phyloP scores from a whole-genome alignment of 805 yeast species.

The Metschnikowia corniflorae region DNA sequence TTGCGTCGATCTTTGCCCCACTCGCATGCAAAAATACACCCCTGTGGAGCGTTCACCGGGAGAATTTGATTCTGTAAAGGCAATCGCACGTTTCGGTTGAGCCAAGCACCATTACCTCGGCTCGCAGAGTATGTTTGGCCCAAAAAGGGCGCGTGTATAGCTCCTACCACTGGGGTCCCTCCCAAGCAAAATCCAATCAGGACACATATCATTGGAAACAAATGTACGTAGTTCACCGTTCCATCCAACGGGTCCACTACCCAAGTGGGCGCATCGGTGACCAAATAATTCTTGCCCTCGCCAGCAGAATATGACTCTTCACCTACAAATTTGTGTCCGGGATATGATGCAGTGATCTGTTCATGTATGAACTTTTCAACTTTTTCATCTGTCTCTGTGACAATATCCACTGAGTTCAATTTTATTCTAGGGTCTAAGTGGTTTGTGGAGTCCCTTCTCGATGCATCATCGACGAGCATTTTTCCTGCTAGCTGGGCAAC shows the following conservation, averaged over 20 bases:
- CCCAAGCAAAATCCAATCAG: slow-evolving; percentile 15
- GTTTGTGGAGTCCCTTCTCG: slow-evolving; percentile 1
- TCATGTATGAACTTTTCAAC: slow-evolving; percentile 14
- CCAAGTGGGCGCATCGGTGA: slow-evolving; percentile 15
- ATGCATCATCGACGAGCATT: slow-evolving; percentile 9
- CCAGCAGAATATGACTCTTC: slow-evolving; percentile 17
- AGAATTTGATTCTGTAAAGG: slow-evolving; percentile 10
- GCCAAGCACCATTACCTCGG: slow-evolving; percentile 16
- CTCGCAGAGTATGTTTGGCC: slow-evolving; percentile 14
- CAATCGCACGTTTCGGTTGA: slow-evolving; percentile 7
- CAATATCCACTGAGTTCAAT: slow-evolving; percentile 16
- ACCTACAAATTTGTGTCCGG: slow-evolving; percentile 15
- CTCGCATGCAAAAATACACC: slow-evolving; percentile 18
- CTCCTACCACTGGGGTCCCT: slow-evolving; percentile 15
- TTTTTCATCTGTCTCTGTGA: slow-evolving; percentile 14
- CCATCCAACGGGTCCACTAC: slow-evolving; percentile 18
- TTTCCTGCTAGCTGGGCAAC: slow-evolving; percentile 15
- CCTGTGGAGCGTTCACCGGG: slow-evolving; percentile 14
- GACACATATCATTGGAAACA: slow-evolving; percentile 19
- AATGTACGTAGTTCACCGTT: slow-evolving; percentile 16
- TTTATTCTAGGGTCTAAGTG: slow-evolving; percentile 8
- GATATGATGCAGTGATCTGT: slow-evolving; percentile 6
- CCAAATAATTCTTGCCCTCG: slow-evolving; percentile 10
- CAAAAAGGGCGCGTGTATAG: slow-evolving; percentile 15
- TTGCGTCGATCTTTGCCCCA: slow-evolving; percentile 18